Percentiles rank a stretch among this genome's conserved stretches.
Conservation (phyloP, 1,284 basidiomycete species). For the Xerocomus nothofagi region DNA sequence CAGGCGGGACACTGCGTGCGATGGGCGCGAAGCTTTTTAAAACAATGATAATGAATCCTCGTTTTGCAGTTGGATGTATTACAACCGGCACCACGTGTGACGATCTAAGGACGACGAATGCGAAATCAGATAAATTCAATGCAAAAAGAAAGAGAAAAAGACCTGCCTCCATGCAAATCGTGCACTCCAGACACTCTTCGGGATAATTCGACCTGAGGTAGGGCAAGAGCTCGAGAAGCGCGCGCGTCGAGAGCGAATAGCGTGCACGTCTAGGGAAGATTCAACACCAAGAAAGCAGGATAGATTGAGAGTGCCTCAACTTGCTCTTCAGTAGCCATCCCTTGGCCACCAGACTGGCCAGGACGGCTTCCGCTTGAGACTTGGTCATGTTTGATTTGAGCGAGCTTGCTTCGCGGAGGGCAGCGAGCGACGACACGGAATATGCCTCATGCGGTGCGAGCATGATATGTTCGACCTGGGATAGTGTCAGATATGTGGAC, state of each 20-base stretch:
- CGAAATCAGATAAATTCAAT: conserved; percentile 39
- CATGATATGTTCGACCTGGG: conserved; percentile 85
- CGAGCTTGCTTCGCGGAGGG: conserved; percentile 65
- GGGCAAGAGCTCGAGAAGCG: conserved; percentile 69
- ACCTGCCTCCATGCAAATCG: conserved; percentile 69
- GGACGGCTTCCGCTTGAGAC: conserved; percentile 68
- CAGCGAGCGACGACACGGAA: conserved; percentile 74
- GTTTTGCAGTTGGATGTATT: conserved; percentile 61
- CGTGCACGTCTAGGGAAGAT: conserved; percentile 55
- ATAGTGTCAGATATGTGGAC: not conserved
- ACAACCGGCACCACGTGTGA: conserved; percentile 70
- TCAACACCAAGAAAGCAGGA: conserved; percentile 5
- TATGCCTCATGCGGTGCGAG: conserved; percentile 72
- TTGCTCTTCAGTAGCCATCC: conserved; percentile 79
- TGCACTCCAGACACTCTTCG: conserved; percentile 71
- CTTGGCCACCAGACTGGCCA: conserved; percentile 78
- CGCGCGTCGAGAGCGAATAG: conserved; percentile 75
- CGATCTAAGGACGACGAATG: conserved; percentile 49
- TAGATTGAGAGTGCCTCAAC: conserved; percentile 43
- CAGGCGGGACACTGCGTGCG: conserved; percentile 59
- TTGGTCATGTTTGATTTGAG: conserved; percentile 72
- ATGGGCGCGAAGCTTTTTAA: conserved; percentile 42
- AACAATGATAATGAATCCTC: conserved; percentile 70
- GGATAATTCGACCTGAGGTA: conserved; percentile 78
- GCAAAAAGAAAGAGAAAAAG: not conserved